Evolutionary conservation across 140 eudicot species (phyloP).

Genomic region (Senecio squalidus): DNA sequence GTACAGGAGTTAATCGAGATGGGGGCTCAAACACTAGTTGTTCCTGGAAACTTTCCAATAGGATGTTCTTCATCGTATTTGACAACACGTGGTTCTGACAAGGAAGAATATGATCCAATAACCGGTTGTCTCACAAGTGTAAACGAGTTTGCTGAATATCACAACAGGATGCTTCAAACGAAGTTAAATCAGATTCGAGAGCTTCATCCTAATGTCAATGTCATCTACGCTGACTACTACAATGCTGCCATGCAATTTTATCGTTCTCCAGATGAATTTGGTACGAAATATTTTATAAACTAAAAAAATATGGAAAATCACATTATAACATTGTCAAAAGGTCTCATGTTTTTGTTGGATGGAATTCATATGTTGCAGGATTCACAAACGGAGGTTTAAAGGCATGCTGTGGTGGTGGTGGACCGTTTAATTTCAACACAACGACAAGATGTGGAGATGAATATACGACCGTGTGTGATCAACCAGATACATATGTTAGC

Average conservation of each 20-base stretch:
- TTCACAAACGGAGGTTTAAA: slow-evolving; percentile 12
- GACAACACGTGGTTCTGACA: not conserved
- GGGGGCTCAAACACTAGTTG: slow-evolving; percentile 18
- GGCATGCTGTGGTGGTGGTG: slow-evolving; percentile 40
- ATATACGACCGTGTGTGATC: slow-evolving; percentile 1
- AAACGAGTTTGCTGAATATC: slow-evolving; percentile 37
- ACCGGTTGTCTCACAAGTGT: slow-evolving; percentile 47
- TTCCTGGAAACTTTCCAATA: slow-evolving; percentile 32
- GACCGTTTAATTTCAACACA: slow-evolving; percentile 11
- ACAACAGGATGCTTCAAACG: slow-evolving; percentile 34
- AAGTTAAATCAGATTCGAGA: slow-evolving; percentile 20
- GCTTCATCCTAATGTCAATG: slow-evolving; percentile 22
- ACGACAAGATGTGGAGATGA: slow-evolving; percentile 14
- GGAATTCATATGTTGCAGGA: slow-evolving; percentile 13
- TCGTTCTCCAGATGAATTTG: slow-evolving; percentile 30
- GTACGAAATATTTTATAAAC: slow-evolving; percentile 13
- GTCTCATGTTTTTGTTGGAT: not conserved
- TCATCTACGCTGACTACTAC: slow-evolving; percentile 35
- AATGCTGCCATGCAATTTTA: slow-evolving; percentile 26
- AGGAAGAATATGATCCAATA: slow-evolving; percentile 34
- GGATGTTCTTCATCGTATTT: slow-evolving; percentile 25
- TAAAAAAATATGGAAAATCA: not conserved
- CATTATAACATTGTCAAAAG: not conserved
- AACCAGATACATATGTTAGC: slow-evolving; percentile 16
- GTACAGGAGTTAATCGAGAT: slow-evolving; percentile 7